phyloP scores from a whole-genome alignment of 768 basidiomycete genomes.

The Boletus rubropictus region DNA sequence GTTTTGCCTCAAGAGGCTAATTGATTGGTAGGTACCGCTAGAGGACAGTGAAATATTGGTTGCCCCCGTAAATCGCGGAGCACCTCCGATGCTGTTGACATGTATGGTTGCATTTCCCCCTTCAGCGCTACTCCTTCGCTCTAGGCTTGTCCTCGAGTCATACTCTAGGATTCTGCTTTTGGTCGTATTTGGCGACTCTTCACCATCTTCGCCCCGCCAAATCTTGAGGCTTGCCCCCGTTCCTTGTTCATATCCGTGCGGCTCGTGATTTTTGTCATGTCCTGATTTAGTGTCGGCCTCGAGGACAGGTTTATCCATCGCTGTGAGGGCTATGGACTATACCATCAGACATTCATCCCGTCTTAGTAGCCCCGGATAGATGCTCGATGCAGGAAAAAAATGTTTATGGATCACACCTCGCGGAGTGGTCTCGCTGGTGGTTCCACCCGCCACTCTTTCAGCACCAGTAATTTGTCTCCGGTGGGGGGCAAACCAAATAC shows the following conservation, averaged over 20 bases:
- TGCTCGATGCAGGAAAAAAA: neutral
- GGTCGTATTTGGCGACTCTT: neutral
- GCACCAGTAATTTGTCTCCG: neutral
- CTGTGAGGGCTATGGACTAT: conserved; percentile 4
- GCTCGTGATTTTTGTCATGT: neutral
- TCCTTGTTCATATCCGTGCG: conserved; percentile 7
- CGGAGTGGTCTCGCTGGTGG: conserved; percentile 9
- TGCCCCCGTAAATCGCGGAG: conserved; percentile 10
- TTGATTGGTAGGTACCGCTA: neutral
- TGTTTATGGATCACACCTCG: conserved; percentile 1
- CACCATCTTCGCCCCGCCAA: neutral
- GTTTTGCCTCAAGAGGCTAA: neutral
- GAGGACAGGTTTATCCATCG: conserved; percentile 2
- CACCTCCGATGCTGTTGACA: conserved; percentile 3
- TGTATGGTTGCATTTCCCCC: conserved; percentile 4
- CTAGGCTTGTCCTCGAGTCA: neutral
- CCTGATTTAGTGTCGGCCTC: conserved; percentile 5
- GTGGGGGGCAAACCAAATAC: neutral
- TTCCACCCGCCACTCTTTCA: neutral
- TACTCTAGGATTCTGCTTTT: neutral
- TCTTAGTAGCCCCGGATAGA: neutral
- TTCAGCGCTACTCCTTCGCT: neutral
- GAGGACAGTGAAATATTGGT: neutral
- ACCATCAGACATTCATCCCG: conserved; percentile 2
- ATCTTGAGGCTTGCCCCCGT: neutral